Conservation (phyloP, 768 basidiomycete species). For the Lactarius tabidus region DNA sequence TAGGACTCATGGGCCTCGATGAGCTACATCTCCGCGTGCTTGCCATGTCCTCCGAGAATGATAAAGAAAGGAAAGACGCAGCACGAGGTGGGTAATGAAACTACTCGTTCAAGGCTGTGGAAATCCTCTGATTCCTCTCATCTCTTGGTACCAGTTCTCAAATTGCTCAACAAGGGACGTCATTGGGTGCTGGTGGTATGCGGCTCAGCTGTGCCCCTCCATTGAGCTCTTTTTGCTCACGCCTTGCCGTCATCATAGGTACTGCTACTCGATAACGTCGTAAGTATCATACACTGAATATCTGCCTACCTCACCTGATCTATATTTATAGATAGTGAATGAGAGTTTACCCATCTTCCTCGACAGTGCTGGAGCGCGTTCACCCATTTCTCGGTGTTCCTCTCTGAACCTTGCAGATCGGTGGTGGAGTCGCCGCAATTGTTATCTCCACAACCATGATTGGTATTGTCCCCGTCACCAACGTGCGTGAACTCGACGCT, state of each 20-base stretch:
- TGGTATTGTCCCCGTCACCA: conserved; percentile 37
- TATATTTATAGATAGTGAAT: conserved; percentile 57
- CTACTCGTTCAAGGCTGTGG: neutral
- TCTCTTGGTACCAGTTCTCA: conserved; percentile 37
- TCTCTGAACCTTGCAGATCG: conserved; percentile 35
- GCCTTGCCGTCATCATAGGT: conserved; percentile 43
- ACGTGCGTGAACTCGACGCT: neutral
- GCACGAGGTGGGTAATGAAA: conserved; percentile 48
- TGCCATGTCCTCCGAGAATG: conserved; percentile 73
- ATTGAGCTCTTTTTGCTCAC: conserved; percentile 21
- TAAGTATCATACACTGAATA: conserved; percentile 34
- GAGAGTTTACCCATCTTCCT: conserved; percentile 82
- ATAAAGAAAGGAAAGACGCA: conserved; percentile 62
- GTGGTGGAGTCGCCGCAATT: conserved; percentile 72
- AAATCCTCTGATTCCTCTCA: conserved; percentile 10
- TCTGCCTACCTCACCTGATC: neutral
- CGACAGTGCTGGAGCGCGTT: conserved; percentile 51
- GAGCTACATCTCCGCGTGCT: conserved; percentile 87
- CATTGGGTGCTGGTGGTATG: conserved; percentile 88
- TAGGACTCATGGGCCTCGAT: conserved; percentile 92
- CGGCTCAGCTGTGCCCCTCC: neutral
- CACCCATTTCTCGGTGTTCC: neutral
- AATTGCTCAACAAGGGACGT: conserved; percentile 46
- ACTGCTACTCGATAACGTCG: conserved; percentile 84
- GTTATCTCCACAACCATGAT: conserved; percentile 75